Evolutionary conservation across 768 basidiomycete genomes (phyloP), one percentile per base, ranked within the genome.

Genomic region (Goffeauzyma gilvescens): DNA sequence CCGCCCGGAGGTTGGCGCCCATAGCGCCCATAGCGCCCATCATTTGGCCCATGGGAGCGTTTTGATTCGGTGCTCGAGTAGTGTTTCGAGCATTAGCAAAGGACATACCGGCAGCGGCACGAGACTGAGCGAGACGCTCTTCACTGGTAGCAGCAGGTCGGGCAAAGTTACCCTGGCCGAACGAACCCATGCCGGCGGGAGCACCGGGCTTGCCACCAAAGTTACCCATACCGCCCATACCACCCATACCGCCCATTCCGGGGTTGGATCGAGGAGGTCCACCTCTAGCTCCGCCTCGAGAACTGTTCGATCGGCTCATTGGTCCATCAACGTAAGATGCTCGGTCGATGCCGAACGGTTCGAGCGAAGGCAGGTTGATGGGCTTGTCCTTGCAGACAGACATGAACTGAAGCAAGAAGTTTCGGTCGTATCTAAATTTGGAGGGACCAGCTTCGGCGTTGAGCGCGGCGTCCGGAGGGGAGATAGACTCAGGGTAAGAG

Each of bases 371-470:
- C 21, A 95, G 76, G 42, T 73, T 71, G 41, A 83, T 85, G 3
- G 93, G 90, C 65, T 87, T 89, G 67, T 95, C 90, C 63, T 76
- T 82, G 71, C 93, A 98, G 47, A 90, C 66, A 18, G 68, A 66
- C 82, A 93, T 87, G 68, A 98, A 98, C 60, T 98, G 90, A 46
- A 98, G 66, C 20, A 98, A 72, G 75, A 98, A 98, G 15, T 89
- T 85, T 26, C 89, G 85, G 62, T 95, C 86, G 61, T 98, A 98
- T 56, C 90, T 85, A 69, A 85, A 90, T 65, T 85, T 89, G 54
- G 86, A 86, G 43, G 83, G 75, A 65, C 78, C 75, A 6, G 78
- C 79, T 48, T 78, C 74, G 42, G 73, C 68, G 64, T 93, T 95
- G 51, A 96, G 78, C 52, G 84, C 85, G 6, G 78, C 66, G 50